phyloP scores from a whole-genome alignment of 768 basidiomycete species.

The Mycena haematopus region DNA sequence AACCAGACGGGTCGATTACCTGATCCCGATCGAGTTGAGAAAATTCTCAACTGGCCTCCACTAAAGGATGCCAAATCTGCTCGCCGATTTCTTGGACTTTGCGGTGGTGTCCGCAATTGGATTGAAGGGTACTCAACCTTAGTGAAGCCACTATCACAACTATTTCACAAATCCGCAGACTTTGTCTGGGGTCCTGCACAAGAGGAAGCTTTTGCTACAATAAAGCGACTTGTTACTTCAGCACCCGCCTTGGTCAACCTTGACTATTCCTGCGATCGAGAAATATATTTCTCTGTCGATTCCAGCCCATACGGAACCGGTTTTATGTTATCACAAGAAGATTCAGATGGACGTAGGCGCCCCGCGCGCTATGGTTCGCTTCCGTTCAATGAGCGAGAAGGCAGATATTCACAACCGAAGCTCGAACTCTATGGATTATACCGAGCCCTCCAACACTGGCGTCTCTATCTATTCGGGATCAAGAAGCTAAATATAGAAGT shows the following conservation, averaged over 20 bases:
- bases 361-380: not conserved
- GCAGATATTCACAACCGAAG: conserved; percentile 46
- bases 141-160: conserved; percentile 29
- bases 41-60: conserved; percentile 36
- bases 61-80: conserved; percentile 27
- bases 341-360: not conserved
- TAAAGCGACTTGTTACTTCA: conserved; percentile 36
- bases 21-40: conserved; percentile 27
- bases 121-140: conserved; percentile 19
- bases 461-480: conserved; percentile 31
- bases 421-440: conserved; percentile 46
- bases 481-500: conserved; percentile 43
- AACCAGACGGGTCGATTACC: conserved; percentile 35
- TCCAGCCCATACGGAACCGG: conserved; percentile 3
- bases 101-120: conserved; percentile 7
- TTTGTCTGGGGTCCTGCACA: conserved; percentile 40
- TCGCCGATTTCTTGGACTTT: conserved; percentile 38
- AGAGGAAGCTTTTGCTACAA: conserved; percentile 20
- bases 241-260: conserved; percentile 34
- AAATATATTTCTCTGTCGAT: not conserved
- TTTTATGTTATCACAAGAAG: conserved; percentile 4
- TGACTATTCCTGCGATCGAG: conserved; percentile 31
- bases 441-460: conserved; percentile 27
- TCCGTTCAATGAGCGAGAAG: conserved; percentile 38
- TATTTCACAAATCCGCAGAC: conserved; percentile 32